Conservation (phyloP, 495 filamentous ascomycete species). For the Corynascus novoguineensis region DNA sequence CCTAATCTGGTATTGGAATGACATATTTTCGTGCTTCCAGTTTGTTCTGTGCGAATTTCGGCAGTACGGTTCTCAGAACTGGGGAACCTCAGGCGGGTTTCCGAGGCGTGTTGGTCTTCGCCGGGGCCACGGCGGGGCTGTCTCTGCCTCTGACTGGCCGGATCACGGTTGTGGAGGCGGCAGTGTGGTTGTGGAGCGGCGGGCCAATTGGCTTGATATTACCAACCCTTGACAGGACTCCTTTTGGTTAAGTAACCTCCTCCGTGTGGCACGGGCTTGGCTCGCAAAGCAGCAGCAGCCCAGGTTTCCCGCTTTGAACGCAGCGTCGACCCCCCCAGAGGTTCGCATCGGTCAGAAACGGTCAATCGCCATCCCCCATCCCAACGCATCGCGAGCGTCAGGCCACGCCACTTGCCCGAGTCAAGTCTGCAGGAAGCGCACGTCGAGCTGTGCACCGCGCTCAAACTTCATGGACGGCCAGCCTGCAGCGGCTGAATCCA, state of each 20-base stretch:
- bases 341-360: constrained; percentile 19
- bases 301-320: constrained; percentile 15
- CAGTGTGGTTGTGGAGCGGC: background rate
- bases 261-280: constrained; percentile 17
- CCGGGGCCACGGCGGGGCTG: constrained; percentile 9
- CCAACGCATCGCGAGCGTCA: background rate
- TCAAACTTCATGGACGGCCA: constrained; percentile 49
- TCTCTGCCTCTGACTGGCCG: constrained; percentile 12
- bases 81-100: background rate
- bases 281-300: constrained; percentile 9
- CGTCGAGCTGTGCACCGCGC: constrained; percentile 20
- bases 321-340: constrained; percentile 10
- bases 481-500: constrained; percentile 46
- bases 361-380: constrained; percentile 6
- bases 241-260: constrained; percentile 25
- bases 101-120: constrained; percentile 1
- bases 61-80: background rate
- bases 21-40: constrained; percentile 3
- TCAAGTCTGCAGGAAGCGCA: constrained; percentile 16
- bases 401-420: constrained; percentile 11
- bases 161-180: background rate
- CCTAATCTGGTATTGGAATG: background rate
- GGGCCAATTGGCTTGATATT: constrained; percentile 13
- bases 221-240: too few species aligned
- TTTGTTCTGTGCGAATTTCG: constrained; percentile 8